These are phyloP conservation scores for Begonia masoniana DNA, from an alignment of 306 rosid genomes.

Conservation along the genomic window DNA sequence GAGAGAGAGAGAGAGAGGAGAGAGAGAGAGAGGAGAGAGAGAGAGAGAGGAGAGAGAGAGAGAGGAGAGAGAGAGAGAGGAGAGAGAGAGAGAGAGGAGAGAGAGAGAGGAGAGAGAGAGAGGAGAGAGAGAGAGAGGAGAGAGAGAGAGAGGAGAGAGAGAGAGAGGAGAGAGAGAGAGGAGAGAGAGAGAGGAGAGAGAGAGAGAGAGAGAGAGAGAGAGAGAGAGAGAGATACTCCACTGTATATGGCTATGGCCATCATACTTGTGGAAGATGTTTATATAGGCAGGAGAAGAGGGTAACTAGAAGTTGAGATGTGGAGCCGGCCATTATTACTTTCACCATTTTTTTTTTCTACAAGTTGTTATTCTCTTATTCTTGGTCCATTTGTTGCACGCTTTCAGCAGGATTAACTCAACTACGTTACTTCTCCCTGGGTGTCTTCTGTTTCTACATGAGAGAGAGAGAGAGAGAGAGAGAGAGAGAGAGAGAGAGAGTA, in stretches of 20 bases:
- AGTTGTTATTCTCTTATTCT: neutral
- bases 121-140: neutral
- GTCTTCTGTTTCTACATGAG: too few relatives aligned
- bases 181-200: constrained; percentile 1
- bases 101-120: constrained; percentile 2
- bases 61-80: constrained; percentile 2
- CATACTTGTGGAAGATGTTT: neutral
- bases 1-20: neutral
- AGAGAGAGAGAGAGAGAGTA: neutral
- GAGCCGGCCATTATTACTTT: constrained; percentile 4
- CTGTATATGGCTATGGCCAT: neutral
- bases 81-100: neutral
- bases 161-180: neutral
- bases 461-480: constrained; percentile 2
- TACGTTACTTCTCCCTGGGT: too few relatives aligned
- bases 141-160: constrained; percentile 2
- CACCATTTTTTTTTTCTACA: neutral
- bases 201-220: constrained; percentile 1
- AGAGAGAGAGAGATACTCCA: neutral
- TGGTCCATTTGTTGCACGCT: constrained; percentile 7
- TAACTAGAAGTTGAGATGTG: constrained; percentile 4
- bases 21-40: constrained; percentile 2
- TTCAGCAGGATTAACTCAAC: neutral
- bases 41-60: neutral
- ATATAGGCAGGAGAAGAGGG: neutral